Percentiles rank a stretch among this genome's conserved stretches.
phyloP scores from a whole-genome alignment of 176 grass and related monocot species.

The Oropetium thomaeum region DNA sequence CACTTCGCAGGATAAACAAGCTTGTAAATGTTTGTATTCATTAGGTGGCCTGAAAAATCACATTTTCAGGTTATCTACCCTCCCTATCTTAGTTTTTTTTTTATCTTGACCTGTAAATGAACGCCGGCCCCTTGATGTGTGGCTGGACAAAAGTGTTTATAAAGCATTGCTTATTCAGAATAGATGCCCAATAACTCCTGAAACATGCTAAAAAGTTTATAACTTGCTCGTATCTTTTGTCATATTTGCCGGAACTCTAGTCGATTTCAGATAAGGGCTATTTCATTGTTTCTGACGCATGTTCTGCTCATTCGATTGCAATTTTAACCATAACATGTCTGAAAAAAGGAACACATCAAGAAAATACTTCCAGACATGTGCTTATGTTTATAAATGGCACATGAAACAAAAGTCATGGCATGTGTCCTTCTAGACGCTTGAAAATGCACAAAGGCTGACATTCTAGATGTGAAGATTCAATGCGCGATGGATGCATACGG shows the following conservation, averaged over 20 bases:
- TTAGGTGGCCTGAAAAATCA: constrained; percentile 42
- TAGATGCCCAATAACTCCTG: background rate
- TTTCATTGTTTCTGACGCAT: background rate
- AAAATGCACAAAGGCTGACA: constrained; percentile 2
- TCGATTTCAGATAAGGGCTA: background rate
- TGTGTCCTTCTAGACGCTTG: constrained; percentile 30
- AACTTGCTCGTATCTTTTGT: background rate
- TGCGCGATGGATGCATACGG: background rate
- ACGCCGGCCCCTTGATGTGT: constrained; percentile 32
- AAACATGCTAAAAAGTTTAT: background rate
- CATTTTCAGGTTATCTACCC: constrained; percentile 26
- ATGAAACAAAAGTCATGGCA: constrained; percentile 28
- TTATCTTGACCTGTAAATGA: constrained; percentile 18
- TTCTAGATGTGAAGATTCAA: constrained; percentile 19
- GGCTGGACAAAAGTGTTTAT: constrained; percentile 36
- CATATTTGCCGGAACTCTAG: background rate
- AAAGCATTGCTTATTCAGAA: background rate
- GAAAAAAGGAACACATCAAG: too few species aligned
- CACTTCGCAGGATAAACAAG: background rate
- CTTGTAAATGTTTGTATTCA: constrained; percentile 29
- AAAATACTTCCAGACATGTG: constrained; percentile 3
- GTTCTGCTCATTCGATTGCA: background rate
- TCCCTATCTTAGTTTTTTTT: background rate
- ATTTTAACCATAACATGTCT: background rate
- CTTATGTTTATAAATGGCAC: background rate